Evolutionary conservation across 1,139 yeast species (phyloP), one percentile per base, ranked within the genome.

Genomic region (Taiozyma onychis): DNA sequence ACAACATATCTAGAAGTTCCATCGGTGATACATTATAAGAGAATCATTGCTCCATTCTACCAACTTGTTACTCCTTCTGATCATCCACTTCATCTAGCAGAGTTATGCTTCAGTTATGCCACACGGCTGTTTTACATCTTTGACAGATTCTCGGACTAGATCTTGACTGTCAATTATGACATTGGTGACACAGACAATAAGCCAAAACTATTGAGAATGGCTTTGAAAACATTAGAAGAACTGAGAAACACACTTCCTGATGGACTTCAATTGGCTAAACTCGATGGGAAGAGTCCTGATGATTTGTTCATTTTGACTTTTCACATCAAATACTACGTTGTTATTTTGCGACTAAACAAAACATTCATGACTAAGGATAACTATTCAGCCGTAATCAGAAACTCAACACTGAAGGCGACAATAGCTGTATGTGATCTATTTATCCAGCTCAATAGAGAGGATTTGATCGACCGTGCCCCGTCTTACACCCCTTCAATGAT

Each of bases 51-150:
- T 1, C 63, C 67, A 6, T 57, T 58, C 39, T 63, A 62, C 46
- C 54, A 56, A 14, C 52, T 59, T 60, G 48, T 60, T 55, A 48
- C 57, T 56, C 45, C 48, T 65, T 41, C 56, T 60, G 39, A 49
- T 50, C 39, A 14, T 55, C 41, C 24, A 9, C 24, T 18, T 7
- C 41, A 54, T 43, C 26, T 61, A 1, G 49, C 57, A 8, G 67
- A 62, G 43, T 42, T 57, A 13, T 46, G 55, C 6, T 63, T 64
- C 50, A 54, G 65, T 2, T 54, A 56, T 39, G 61, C 59, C 37
- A 53, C 66, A 3, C 55, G 59, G 39, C 42, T 65, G 28, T 65
- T 68, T 67, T 64, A 62, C 46, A 54, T 63, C 11, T 64, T 57
- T 52, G 68, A 64, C 48, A 52, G 65, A 39, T 57, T 54, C 32